Evolutionary conservation across 768 basidiomycete species (phyloP), one percentile per base, ranked within the genome.

Genomic region (Hortiboletus campestris): DNA sequence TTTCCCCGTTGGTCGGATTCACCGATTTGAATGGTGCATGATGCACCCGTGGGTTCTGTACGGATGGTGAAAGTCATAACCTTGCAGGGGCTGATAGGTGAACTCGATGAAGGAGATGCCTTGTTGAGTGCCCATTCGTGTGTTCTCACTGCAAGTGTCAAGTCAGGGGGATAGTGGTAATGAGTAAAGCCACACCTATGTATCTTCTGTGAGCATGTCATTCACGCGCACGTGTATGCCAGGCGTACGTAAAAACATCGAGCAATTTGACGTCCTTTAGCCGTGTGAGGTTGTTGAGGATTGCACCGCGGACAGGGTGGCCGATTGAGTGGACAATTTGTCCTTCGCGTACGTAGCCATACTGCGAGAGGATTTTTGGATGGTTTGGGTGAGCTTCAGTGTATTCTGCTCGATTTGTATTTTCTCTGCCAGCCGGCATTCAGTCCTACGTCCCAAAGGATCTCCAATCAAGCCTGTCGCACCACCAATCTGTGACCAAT

Each of bases 1-100:
- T 99, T 99, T 16, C 97, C 97, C 90, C 94, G 96, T 71, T 99
- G 97, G 70, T 99, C 97, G 0, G 94, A 95, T 11, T 97, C 97
- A 46, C 97, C 97, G 41, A 98, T 75, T 72, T 99, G 97, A 41
- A 97, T 82, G 14, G 82, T 81, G 70, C 96, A 98, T 5, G 25
- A 25, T 25, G 25, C 32, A 6, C 6, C 77, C 78, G 50, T 81
- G 76, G 20, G 79, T 69, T 59, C 78, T 77, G 68, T 89, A 75
- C 10, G 98, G 79, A 62, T 85, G 77, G 61, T 88, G 81, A 73
- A 97, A 98, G 73, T 99, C 97, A 73, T 94, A 91, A 12, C 94
- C 97, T 74, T 99, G 97, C 28, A 99, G 80, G 22, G 98, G 84
- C 66, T 99, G 97, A 70, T 99, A 99, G 4, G 91, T 86, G 74